Conservation (phyloP, 306 rosid species). For the Lathyrus aphaca region DNA sequence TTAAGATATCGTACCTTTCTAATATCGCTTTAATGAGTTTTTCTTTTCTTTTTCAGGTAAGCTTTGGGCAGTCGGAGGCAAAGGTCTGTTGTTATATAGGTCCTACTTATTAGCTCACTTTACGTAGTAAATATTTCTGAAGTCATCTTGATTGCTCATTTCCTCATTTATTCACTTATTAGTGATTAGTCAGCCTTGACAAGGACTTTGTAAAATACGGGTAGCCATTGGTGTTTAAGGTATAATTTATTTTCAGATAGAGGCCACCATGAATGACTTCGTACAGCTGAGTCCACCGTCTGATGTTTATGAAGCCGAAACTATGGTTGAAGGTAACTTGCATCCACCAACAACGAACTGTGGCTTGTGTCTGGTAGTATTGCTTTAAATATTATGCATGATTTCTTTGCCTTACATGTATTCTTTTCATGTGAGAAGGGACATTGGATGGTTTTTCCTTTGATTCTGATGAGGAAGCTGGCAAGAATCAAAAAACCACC, state of each 20-base stretch:
- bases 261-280: constrained; percentile 92
- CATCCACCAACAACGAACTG: no score
- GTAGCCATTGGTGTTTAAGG: not conserved
- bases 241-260: constrained; percentile 66
- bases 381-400: constrained; percentile 4
- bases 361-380: constrained; percentile 29
- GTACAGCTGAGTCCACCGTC: constrained; percentile 83
- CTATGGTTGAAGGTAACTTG: no score
- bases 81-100: constrained; percentile 60
- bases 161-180: constrained; percentile 1
- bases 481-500: constrained; percentile 63
- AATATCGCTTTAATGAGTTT: constrained; percentile 40
- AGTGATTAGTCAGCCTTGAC: constrained; percentile 25
- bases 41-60: constrained; percentile 62
- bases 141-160: not conserved
- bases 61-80: constrained; percentile 94
- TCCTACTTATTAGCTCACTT: constrained; percentile 27
- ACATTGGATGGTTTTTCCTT: constrained; percentile 90
- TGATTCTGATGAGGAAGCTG: constrained; percentile 90
- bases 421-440: constrained; percentile 58
- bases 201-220: constrained; percentile 19
- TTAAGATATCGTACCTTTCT: constrained; percentile 24
- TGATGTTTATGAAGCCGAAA: constrained; percentile 77
- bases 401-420: constrained; percentile 26
- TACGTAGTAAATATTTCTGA: not conserved